Conservation (phyloP, 257 asterid genomes). For the Scutellaria galericulata region DNA sequence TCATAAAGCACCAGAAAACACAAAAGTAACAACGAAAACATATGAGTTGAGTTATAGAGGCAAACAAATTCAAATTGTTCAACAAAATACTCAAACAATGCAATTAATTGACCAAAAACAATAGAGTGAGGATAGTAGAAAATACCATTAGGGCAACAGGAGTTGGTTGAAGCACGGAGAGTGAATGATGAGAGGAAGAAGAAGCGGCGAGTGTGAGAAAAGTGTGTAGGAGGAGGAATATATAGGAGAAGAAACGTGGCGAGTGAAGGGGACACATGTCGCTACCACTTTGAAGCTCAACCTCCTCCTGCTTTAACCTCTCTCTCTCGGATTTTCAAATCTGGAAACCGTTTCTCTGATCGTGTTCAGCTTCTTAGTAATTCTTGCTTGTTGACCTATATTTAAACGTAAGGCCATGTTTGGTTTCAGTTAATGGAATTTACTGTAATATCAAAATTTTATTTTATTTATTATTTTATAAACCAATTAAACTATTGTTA, state of each 20-base stretch:
- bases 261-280: conserved; percentile 29
- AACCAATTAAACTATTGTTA: no score
- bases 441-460: no score
- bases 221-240: conserved; percentile 22
- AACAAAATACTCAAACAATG: neutral
- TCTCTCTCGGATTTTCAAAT: no score
- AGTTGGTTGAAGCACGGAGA: conserved; percentile 3
- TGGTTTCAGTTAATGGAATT: no score
- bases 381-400: no score
- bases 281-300: neutral
- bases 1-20: no score
- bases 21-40: no score
- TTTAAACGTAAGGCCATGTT: no score
- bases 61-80: no score
- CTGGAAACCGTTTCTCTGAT: no score
- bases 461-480: no score
- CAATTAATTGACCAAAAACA: neutral
- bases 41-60: neutral
- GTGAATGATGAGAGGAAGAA: conserved; percentile 15
- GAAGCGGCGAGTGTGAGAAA: conserved; percentile 30
- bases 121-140: neutral
- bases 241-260: conserved; percentile 32
- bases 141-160: conserved; percentile 36
- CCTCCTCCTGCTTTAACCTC: neutral
- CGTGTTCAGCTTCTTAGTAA: no score